phyloP scores from a whole-genome alignment of 768 basidiomycete species.

The Mrakia hoshinonis region DNA sequence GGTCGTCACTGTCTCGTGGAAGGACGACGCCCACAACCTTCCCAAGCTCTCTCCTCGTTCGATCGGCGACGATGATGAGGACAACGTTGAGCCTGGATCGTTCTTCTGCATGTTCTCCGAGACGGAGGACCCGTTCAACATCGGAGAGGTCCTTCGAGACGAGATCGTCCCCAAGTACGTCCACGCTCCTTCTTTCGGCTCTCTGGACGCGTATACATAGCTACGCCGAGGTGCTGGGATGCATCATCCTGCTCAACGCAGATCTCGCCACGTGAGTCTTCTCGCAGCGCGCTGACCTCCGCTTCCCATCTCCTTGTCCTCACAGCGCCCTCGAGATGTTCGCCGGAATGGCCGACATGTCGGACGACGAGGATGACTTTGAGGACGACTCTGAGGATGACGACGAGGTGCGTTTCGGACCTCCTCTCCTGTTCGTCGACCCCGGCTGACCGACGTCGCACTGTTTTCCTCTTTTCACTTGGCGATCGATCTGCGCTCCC shows the following conservation, averaged over 20 bases:
- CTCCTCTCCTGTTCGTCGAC: too few species aligned
- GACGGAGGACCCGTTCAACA: conserved; percentile 14
- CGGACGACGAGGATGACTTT: conserved; percentile 21
- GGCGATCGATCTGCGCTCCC: too few species aligned
- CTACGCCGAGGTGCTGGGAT: too few species aligned
- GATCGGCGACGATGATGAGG: conserved; percentile 13
- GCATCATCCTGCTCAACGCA: too few species aligned
- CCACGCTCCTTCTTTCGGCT: neutral
- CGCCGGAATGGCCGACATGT: conserved; percentile 23
- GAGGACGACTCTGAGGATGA: conserved; percentile 16
- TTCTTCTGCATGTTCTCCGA: conserved; percentile 28
- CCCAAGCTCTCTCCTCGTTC: conserved; percentile 11
- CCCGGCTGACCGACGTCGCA: too few species aligned
- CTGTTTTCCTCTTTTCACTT: too few species aligned
- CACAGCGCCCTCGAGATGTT: conserved; percentile 24
- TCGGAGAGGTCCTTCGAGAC: conserved; percentile 24
- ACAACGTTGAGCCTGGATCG: conserved; percentile 26
- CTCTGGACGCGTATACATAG: too few species aligned
- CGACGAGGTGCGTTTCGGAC: too few species aligned
- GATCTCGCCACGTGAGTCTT: neutral
- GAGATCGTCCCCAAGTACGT: conserved; percentile 19
- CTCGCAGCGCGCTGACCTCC: neutral
- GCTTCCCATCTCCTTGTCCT: neutral
- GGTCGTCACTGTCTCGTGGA: conserved; percentile 27
- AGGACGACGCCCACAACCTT: conserved; percentile 28